These are phyloP conservation scores for Bipolaris oryzae DNA, from an alignment of 2,329 filamentous ascomycete species.

Conservation along the genomic window DNA sequence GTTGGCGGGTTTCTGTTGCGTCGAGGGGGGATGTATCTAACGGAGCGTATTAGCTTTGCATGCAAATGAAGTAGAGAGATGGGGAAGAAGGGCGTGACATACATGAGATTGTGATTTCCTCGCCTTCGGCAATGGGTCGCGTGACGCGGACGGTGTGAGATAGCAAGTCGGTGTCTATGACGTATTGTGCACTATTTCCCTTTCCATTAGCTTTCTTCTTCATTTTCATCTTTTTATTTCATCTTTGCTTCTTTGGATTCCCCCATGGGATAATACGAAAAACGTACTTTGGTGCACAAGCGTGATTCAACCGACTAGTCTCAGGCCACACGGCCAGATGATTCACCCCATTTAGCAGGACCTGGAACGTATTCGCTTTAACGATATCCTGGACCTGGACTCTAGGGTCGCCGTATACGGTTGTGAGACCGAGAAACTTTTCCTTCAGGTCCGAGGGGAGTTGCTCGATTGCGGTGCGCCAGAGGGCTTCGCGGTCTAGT, in stretches of 20 bases:
- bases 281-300: slow-evolving; percentile 46
- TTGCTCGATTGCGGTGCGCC: slow-evolving; percentile 32
- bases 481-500: slow-evolving; percentile 37
- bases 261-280: neutral
- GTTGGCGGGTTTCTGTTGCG: slow-evolving; percentile 35
- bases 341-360: slow-evolving; percentile 33
- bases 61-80: neutral
- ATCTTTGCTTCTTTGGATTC: no score
- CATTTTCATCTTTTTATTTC: neutral
- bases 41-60: neutral
- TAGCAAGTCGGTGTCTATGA: slow-evolving; percentile 43
- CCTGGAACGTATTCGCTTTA: slow-evolving; percentile 45
- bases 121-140: slow-evolving; percentile 40
- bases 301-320: slow-evolving; percentile 51
- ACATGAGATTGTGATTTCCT: slow-evolving; percentile 53
- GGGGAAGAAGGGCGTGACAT: neutral
- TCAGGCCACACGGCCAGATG: slow-evolving; percentile 49
- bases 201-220: neutral
- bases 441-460: slow-evolving; percentile 26
- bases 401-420: slow-evolving; percentile 34
- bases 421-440: slow-evolving; percentile 30
- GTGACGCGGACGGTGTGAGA: slow-evolving; percentile 51
- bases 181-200: slow-evolving; percentile 48
- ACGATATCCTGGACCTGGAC: slow-evolving; percentile 43
- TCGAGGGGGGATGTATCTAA: slow-evolving; percentile 49